Evolutionary conservation across 2,329 filamentous ascomycete genomes (phyloP), one percentile per base, ranked within the genome.

Genomic region (Didymella pomorum): DNA sequence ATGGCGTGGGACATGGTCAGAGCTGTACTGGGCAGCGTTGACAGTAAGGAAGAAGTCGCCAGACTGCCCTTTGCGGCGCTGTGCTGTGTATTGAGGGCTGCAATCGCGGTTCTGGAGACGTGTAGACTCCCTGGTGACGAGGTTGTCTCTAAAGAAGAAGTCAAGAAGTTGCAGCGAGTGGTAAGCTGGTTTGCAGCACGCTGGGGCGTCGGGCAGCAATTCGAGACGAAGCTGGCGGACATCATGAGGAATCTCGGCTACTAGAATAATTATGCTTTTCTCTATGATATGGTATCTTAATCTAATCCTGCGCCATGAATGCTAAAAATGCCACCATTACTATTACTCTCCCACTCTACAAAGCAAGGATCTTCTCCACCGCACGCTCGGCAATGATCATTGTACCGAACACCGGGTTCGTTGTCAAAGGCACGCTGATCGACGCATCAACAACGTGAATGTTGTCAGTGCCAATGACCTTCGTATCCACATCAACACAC

Each of bases 331-430:
- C 42, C 46, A n/a, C 16, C 28, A 18, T 26, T 16, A 29, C 10
- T 44, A 37, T 20, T 12, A 12, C 11, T 10, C 3, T 10, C 8
- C 41, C 25, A 23, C 11, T 25, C 25, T 44, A 57, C 51, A 76
- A 50, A 23, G 63, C 71, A 58, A 80, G 68, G 63, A 85, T 83
- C 63, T 80, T 74, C 71, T 85, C 83, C 2, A 79, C 77, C 1
- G 79, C 83, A 62, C 77, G 79, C 74, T 85, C 83, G 0, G 78
- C 83, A 4, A 80, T 82, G 20, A 83, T 79, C 82, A 85, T 85
- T 25, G 84, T 77, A 0, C 82, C 83, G 68, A 85, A 82, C 62
- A 83, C 82, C 1, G 83, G 83, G 64, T 85, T 85, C 1, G 83
- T 82, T 0, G 81, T 84, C 64, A 86, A 67, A 0, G 83, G 83